A percentile compares a stretch with the other conserved stretches of the same genome.
Conservation (phyloP, 352 stramenopile genomes). For the Pythium chondricola region DNA sequence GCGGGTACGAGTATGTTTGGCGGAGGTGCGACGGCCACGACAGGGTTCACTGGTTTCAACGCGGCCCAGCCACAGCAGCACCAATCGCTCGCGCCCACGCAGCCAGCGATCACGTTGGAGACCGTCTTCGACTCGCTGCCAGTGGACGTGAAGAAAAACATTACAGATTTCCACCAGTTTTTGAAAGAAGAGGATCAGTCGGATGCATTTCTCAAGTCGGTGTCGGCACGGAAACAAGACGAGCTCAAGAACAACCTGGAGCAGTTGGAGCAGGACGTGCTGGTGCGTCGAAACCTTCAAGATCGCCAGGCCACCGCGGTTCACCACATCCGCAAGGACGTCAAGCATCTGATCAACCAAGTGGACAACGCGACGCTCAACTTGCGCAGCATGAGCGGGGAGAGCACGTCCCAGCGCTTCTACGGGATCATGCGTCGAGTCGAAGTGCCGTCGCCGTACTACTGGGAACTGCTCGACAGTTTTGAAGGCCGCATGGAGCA, state of each 20-base stretch:
- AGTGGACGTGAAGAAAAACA: conserved; percentile 69
- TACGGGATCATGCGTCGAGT: conserved; percentile 66
- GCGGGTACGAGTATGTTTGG: too few species aligned
- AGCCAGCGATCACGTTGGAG: conserved; percentile 58
- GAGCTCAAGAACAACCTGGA: conserved; percentile 48
- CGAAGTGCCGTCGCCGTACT: conserved; percentile 76
- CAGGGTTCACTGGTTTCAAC: conserved; percentile 15
- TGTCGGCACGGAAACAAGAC: conserved; percentile 51
- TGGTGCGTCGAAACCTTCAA: conserved; percentile 51
- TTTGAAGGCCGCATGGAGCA: conserved; percentile 67
- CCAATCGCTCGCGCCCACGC: conserved; percentile 10
- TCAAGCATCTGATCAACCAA: conserved; percentile 67
- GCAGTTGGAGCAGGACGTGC: conserved; percentile 55
- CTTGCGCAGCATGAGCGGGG: conserved; percentile 54
- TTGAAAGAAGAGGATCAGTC: conserved; percentile 68
- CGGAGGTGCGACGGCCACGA: too few species aligned
- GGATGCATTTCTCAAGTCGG: conserved; percentile 67
- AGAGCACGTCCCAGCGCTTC: conserved; percentile 33
- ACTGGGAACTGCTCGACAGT: conserved; percentile 67
- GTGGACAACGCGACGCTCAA: conserved; percentile 63
- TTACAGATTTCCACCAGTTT: conserved; percentile 68
- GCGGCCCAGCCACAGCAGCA: conserved; percentile 4
- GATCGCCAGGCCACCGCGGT: conserved; percentile 48
- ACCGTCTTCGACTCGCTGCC: conserved; percentile 67
- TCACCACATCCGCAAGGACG: conserved; percentile 66